A percentile compares a stretch with the other conserved stretches of the same genome.
These are phyloP conservation scores for Mycena capillaripes DNA, from an alignment of 768 basidiomycete species.

Conservation along the genomic window DNA sequence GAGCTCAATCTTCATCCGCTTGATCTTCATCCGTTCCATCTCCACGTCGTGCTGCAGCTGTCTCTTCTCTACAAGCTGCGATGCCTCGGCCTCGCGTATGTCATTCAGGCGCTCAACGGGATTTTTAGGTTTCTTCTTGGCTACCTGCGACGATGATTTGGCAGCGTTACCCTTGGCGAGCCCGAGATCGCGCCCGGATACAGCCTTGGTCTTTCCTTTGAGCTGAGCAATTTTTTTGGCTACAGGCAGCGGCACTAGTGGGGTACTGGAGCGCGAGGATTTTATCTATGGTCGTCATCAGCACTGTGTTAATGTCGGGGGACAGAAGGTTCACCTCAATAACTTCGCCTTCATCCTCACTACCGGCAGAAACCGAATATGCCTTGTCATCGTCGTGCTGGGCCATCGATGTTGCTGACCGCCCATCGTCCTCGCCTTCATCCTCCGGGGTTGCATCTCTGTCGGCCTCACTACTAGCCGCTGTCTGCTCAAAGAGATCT, in stretches of 20 bases:
- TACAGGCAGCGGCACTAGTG: too few species aligned
- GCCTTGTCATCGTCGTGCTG: background rate
- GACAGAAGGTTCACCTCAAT: background rate
- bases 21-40: too few species aligned
- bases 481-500: conserved; percentile 1
- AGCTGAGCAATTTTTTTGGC: background rate
- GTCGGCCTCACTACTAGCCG: background rate
- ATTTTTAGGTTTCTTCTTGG: background rate
- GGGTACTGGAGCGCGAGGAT: background rate
- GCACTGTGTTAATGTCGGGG: too few species aligned
- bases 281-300: too few species aligned
- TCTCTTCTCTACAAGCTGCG: background rate
- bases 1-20: too few species aligned
- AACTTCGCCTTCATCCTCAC: background rate
- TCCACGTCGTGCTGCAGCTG: too few species aligned
- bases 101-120: conserved; percentile 8
- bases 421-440: conserved; percentile 1
- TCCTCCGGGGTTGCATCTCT: conserved; percentile 3
- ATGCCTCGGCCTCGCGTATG: conserved; percentile 5
- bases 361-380: background rate
- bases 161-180: conserved; percentile 2
- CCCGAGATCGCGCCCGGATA: background rate
- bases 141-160: background rate
- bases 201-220: background rate
- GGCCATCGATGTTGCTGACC: background rate